Base-by-base conservation (phyloP, 1,284 basidiomycete genomes). In the Xerocomus nothofagi region DNA sequence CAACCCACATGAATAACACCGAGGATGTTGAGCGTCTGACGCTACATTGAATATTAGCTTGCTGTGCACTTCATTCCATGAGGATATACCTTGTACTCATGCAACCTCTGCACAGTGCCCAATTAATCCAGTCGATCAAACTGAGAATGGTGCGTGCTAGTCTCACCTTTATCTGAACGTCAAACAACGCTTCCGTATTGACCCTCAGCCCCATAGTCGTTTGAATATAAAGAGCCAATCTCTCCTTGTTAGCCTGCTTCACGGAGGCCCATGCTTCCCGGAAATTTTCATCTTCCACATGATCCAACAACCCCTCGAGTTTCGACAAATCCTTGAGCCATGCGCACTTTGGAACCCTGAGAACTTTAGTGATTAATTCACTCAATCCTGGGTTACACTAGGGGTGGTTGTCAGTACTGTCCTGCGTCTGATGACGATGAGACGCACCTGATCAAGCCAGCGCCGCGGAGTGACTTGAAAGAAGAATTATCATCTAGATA, bases 371-470 rank as follows among this genome's bases (percentile, higher is more conserved):
- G 68, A 96, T 93, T 46, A 97, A 84, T 21, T 78, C 75, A 55
- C 88, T 90, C 33, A 97, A 80, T 36, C 81, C 76, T 9, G 91
- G 91, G 74, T 97, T 97, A 77, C 91, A 93, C 79, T 94, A 17
- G 14, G 4, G 27, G 17, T 39, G 21, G 7, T 24, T 18, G 31
- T 63, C 39, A 63, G 44, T 11, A 10, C 7, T 17, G 1, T 36
- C n/a, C 20, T 32, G 44, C n/a, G 26, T 34, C 31, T 7, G 3
- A 4, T 17, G 9, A 34, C 1, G 21, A 20, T 21, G 24, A 51
- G 17, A 56, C 53, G 15, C 50, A 79, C 81, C 65, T 86, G 89
- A 60, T 94, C 88, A 47, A 97, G 80, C 93, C 93, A 96, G 55
- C 91, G 80, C 55, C 90, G 86, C 32, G 88, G 88, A 21, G 87